phyloP scores from a whole-genome alignment of 2,329 filamentous ascomycete species.

The Aspergillus niger region DNA sequence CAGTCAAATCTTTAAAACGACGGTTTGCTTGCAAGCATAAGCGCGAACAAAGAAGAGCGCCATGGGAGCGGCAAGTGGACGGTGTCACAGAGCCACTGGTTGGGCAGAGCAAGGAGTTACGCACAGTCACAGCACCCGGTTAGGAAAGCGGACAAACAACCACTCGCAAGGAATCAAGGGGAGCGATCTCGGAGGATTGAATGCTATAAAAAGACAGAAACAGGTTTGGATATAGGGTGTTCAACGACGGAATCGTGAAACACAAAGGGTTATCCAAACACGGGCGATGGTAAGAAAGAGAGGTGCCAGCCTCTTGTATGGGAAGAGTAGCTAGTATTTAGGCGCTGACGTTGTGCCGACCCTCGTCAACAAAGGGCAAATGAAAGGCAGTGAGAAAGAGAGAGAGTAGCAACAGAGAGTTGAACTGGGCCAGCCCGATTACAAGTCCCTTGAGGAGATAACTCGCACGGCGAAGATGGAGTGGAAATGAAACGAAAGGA shows the following conservation, averaged over 20 bases:
- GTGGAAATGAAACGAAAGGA: slow-evolving; percentile 23
- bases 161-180: background rate
- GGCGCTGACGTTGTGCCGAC: slow-evolving; percentile 24
- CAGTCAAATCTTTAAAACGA: slow-evolving; percentile 26
- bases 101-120: slow-evolving; percentile 11
- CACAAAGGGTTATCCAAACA: slow-evolving; percentile 26
- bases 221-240: slow-evolving; percentile 1
- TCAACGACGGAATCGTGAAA: slow-evolving; percentile 20
- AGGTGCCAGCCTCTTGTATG: slow-evolving; percentile 41
- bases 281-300: slow-evolving; percentile 15
- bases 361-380: slow-evolving; percentile 26
- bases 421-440: slow-evolving; percentile 41
- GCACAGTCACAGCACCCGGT: slow-evolving; percentile 17
- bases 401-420: slow-evolving; percentile 34
- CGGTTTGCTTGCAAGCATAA: slow-evolving; percentile 19
- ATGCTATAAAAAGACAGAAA: slow-evolving; percentile 3
- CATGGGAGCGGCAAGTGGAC: background rate
- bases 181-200: background rate
- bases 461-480: slow-evolving; percentile 39
- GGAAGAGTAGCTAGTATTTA: slow-evolving; percentile 14
- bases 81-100: background rate
- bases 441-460: slow-evolving; percentile 30
- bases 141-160: slow-evolving; percentile 18
- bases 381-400: slow-evolving; percentile 22
- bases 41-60: slow-evolving; percentile 13